Conservation (phyloP, 1,284 basidiomycete genomes). For the Puccinia hordei region DNA sequence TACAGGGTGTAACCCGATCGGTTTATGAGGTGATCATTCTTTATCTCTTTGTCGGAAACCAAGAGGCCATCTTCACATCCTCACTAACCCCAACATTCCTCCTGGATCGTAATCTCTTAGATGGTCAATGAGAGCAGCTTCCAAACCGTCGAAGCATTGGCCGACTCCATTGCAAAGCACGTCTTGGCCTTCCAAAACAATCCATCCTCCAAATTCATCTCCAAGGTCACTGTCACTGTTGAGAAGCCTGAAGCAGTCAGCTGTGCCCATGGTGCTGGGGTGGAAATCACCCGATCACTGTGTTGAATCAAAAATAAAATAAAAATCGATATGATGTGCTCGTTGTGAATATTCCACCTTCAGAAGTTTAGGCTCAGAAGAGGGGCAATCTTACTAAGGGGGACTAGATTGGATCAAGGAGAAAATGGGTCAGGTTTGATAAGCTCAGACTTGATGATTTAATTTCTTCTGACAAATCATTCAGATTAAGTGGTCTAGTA, state of each 20-base stretch:
- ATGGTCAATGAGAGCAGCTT: background rate
- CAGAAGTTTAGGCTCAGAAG: too few relatives aligned
- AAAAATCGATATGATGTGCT: too few relatives aligned
- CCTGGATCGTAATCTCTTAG: background rate
- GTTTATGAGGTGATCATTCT: background rate
- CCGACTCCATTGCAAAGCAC: background rate
- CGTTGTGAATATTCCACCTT: too few relatives aligned
- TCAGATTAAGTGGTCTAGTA: too few relatives aligned
- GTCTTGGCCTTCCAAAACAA: background rate
- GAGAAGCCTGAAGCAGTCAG: constrained; percentile 19
- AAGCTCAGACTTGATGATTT: too few relatives aligned
- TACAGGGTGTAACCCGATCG: background rate
- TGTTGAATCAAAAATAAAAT: background rate
- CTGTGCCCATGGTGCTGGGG: background rate
- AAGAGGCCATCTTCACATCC: background rate
- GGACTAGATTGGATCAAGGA: too few relatives aligned
- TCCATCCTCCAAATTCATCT: background rate
- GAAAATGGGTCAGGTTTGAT: too few relatives aligned
- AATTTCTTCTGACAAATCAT: too few relatives aligned
- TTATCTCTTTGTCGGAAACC: background rate
- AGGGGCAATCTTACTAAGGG: too few relatives aligned
- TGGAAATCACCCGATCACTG: constrained; percentile 2
- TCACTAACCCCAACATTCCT: background rate
- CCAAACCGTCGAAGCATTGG: constrained; percentile 15
- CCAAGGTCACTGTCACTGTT: background rate